A percentile compares a stretch with the other conserved stretches of the same genome.
Conservation (phyloP, 2,329 filamentous ascomycete species). For the Verruconis gallopava region DNA sequence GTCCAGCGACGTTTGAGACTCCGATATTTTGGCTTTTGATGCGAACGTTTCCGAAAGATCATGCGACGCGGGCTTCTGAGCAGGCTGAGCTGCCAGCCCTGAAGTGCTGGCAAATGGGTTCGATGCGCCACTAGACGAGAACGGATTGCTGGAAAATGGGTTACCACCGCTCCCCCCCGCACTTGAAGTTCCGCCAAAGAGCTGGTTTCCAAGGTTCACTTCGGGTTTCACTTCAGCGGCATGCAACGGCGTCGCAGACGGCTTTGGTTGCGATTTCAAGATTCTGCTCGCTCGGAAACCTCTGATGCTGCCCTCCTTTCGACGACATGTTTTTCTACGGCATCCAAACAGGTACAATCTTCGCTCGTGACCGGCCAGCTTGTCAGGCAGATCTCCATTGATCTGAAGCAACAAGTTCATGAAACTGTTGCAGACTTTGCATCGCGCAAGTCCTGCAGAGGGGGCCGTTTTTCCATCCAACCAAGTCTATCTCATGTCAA, state of each 20-base stretch:
- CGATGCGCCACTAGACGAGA: conserved; percentile 10
- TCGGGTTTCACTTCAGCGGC: conserved; percentile 4
- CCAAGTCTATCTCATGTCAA: conserved; percentile 49
- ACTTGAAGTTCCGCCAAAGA: conserved; percentile 6
- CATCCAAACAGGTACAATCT: conserved; percentile 81
- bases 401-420: conserved; percentile 83
- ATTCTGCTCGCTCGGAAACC: conserved; percentile 57
- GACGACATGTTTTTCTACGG: conserved; percentile 60
- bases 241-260: conserved; percentile 14
- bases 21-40: conserved; percentile 49
- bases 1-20: conserved; percentile 20
- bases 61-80: conserved; percentile 12
- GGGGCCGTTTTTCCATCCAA: conserved; percentile 58
- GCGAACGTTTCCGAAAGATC: conserved; percentile 66
- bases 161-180: conserved; percentile 27
- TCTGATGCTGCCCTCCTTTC: conserved; percentile 71
- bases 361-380: conserved; percentile 76
- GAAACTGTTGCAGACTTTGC: conserved; percentile 71
- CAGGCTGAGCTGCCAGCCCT: conserved; percentile 24
- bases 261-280: conserved; percentile 17
- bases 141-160: conserved; percentile 36
- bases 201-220: conserved; percentile 5
- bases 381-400: conserved; percentile 76
- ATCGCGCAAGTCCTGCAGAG: conserved; percentile 65
- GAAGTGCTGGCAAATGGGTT: conserved; percentile 25